A percentile compares a stretch with the other conserved stretches of the same genome.
phyloP scores from a whole-genome alignment of 2,329 filamentous ascomycete species.

The Curvularia hawaiiensis region DNA sequence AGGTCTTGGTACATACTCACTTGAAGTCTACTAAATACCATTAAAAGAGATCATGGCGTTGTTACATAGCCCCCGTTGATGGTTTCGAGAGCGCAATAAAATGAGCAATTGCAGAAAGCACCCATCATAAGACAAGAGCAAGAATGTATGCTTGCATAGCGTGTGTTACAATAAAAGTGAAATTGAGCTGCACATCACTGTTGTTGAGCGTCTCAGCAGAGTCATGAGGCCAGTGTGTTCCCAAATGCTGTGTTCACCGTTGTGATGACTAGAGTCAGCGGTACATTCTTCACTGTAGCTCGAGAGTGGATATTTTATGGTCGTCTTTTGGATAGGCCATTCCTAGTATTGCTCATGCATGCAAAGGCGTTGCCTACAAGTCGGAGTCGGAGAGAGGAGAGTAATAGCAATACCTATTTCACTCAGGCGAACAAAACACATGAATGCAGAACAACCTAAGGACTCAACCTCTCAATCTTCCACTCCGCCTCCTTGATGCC shows the following conservation, averaged over 20 bases:
- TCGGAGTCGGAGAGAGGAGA: neutral
- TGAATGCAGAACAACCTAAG: slow-evolving; percentile 51
- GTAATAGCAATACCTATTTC: neutral
- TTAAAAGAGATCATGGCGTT: neutral
- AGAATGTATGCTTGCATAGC: neutral
- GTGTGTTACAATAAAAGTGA: neutral
- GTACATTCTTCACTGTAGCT: neutral
- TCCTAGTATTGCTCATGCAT: neutral
- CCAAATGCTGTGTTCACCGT: slow-evolving; percentile 45
- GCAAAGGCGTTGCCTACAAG: neutral
- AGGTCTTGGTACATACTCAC: neutral
- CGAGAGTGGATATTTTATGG: neutral
- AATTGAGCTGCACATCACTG: neutral
- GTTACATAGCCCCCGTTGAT: neutral
- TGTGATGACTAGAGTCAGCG: slow-evolving; percentile 23
- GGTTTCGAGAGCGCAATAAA: neutral
- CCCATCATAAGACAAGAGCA: neutral
- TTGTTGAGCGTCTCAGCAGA: neutral
- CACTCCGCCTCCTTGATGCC: slow-evolving; percentile 49
- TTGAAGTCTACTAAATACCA: neutral
- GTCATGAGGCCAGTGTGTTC: slow-evolving; percentile 52
- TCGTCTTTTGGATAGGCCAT: neutral
- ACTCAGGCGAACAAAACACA: neutral
- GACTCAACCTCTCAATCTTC: slow-evolving; percentile 75
- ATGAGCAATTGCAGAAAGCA: neutral